Evolutionary conservation across 2,329 filamentous ascomycete genomes (phyloP), one percentile per base, ranked within the genome.

Genomic region (Penicillium sp.): DNA sequence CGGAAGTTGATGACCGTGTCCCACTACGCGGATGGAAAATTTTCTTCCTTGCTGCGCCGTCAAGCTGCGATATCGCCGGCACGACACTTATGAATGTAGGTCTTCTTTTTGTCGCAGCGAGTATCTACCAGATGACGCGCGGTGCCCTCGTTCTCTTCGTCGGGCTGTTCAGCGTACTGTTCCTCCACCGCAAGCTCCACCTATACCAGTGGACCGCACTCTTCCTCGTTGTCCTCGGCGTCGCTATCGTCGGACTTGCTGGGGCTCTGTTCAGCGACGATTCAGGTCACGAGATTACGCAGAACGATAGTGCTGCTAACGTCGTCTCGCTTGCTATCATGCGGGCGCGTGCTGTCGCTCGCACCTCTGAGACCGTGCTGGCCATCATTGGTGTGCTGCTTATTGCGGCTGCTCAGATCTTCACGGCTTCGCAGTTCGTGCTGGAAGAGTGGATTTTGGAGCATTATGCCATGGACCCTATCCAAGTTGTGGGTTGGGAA

Each of bases 81-180:
- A 99, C 93, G 4, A 99, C 93, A 3, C 80, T 97, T 47, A 97
- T 99, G 91, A 99, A 99, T 65, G 88, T 89, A 4, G 93, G 93
- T 3, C 78, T 99, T 58, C 79, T 97, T 41, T 91, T 97, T 67
- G 91, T 97, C 19, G 93, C 89, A 11, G 89, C 93, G 1, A 95
- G 89, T 53, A 96, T 99, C 64, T 99, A 96, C 73, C 93, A 99
- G 74, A 99, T 99, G 93, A 97, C 92, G 1, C 80, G 93, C 51
- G 93, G 93, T 8, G 93, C 93, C 0, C 78, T 99, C 35, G 92
- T 99, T 3, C 79, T 99, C 6, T 99, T 99, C 62, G 93, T 99
- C 16, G 93, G 93, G 0, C 75, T 97, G 0, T 96, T 99, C 74
- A 95, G 90, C 64, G 91, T 99, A 25, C 64, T 95, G 11, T 97